A percentile compares a stretch with the other conserved stretches of the same genome.
phyloP scores from a whole-genome alignment of 768 basidiomycete species.

The Cubamyces lactineus region DNA sequence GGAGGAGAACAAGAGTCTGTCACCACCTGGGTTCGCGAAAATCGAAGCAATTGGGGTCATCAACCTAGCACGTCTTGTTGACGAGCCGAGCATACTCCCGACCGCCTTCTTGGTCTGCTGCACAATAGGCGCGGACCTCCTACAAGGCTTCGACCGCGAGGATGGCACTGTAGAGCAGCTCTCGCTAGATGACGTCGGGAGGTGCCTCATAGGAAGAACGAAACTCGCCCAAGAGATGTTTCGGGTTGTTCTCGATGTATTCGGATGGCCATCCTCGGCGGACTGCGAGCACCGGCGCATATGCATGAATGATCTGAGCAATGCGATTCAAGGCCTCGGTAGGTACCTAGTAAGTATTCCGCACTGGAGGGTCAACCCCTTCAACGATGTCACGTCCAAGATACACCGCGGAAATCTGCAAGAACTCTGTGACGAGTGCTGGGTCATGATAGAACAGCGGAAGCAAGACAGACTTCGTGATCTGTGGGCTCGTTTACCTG shows the following conservation, averaged over 20 bases:
- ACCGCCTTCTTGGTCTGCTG: conserved; percentile 5
- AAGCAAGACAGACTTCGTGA: too few species aligned
- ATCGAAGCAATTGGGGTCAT: conserved; percentile 8
- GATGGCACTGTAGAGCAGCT: conserved; percentile 4
- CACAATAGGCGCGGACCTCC: background rate
- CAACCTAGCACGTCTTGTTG: conserved; percentile 17
- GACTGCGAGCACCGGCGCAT: too few species aligned
- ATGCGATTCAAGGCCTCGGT: too few species aligned
- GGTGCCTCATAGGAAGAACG: background rate
- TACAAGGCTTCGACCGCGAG: conserved; percentile 5
- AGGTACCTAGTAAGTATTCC: too few species aligned
- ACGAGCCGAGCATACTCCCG: background rate
- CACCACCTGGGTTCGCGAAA: background rate
- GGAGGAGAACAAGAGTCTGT: background rate
- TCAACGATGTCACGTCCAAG: too few species aligned
- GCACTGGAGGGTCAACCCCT: too few species aligned
- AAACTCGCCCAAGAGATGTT: background rate
- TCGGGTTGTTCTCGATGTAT: background rate
- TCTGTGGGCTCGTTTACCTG: too few species aligned
- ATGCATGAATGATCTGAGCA: too few species aligned
- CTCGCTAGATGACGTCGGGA: background rate
- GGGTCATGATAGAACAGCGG: too few species aligned
- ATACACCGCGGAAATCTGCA: too few species aligned
- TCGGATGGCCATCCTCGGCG: too few species aligned
- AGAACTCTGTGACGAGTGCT: too few species aligned